Evolutionary conservation across 352 stramenopile genomes (phyloP).

Genomic region (Globisporangium acanthophoron): DNA sequence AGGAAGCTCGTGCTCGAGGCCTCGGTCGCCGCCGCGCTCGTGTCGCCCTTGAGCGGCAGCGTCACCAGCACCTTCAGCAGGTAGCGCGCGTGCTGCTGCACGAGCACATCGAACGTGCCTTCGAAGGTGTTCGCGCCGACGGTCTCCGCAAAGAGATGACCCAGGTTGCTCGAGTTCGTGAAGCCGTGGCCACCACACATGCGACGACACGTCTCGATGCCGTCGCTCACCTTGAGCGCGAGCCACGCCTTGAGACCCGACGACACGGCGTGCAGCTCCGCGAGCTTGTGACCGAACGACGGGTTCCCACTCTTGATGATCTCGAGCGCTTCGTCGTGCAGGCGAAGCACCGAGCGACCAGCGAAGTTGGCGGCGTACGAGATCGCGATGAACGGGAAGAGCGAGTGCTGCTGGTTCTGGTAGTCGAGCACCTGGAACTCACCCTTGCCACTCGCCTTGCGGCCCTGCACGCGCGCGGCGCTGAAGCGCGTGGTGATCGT

Average conservation of each 20-base stretch:
- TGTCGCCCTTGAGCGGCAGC: not conserved
- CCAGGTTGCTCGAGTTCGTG: constrained; percentile 13
- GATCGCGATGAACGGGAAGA: constrained; percentile 35
- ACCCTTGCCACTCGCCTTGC: constrained; percentile 39
- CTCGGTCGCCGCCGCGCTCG: constrained; percentile 10
- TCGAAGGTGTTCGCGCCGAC: constrained; percentile 55
- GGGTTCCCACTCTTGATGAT: constrained; percentile 1
- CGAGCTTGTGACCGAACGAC: constrained; percentile 21
- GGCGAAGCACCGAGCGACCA: constrained; percentile 12
- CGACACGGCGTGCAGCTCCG: constrained; percentile 30
- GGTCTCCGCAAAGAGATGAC: constrained; percentile 24
- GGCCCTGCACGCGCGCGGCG: constrained; percentile 87
- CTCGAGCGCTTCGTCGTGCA: constrained; percentile 16
- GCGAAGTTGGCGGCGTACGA: constrained; percentile 39
- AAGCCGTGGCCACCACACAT: constrained; percentile 21
- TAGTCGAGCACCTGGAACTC: constrained; percentile 94
- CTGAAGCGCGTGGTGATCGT: constrained; percentile 94
- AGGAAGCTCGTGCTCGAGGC: constrained; percentile 4
- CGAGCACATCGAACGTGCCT: constrained; percentile 67
- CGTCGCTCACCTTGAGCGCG: constrained; percentile 24
- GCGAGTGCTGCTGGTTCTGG: constrained; percentile 90
- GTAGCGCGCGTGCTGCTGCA: constrained; percentile 58
- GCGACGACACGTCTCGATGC: constrained; percentile 26
- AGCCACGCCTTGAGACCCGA: constrained; percentile 42
- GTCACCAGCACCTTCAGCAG: constrained; percentile 32